Conservation (phyloP, 2,329 filamentous ascomycete species). For the Zalaria sp. region DNA sequence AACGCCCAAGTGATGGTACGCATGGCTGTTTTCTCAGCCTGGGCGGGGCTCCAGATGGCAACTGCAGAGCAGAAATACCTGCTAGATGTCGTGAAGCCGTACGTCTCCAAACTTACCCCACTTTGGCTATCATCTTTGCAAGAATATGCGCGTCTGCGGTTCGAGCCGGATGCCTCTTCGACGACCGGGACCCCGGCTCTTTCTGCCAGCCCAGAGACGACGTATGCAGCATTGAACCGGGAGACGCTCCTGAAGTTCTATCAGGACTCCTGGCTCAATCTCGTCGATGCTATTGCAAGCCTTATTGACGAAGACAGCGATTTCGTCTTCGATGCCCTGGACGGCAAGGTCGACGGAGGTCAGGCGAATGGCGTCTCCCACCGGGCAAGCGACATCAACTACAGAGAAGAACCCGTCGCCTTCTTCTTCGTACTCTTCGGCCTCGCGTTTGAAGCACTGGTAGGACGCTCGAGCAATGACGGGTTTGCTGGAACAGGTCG, state of each 20-base stretch:
- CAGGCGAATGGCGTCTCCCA: constrained; percentile 5
- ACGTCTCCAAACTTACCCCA: constrained; percentile 79
- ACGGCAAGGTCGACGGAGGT: constrained; percentile 50
- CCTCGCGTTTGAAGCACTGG: constrained; percentile 88
- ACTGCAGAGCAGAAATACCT: constrained; percentile 86
- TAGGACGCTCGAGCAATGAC: constrained; percentile 42
- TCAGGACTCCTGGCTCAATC: constrained; percentile 89
- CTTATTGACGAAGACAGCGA: constrained; percentile 95
- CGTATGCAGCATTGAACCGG: constrained; percentile 87
- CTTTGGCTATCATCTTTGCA: constrained; percentile 86
- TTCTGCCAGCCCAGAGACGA: constrained; percentile 77
- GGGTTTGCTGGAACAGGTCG: constrained; percentile 17
- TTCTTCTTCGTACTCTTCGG: constrained; percentile 99
- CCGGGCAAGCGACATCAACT: constrained; percentile 63
- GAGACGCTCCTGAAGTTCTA: constrained; percentile 93
- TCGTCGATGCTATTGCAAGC: constrained; percentile 94
- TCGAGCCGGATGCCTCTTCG: constrained; percentile 94
- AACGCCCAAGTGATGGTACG: constrained; percentile 98
- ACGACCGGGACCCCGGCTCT: constrained; percentile 56
- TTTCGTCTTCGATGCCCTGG: constrained; percentile 91
- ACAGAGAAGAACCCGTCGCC: constrained; percentile 90
- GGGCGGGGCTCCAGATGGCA: constrained; percentile 92
- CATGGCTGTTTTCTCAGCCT: constrained; percentile 91
- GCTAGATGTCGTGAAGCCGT: constrained; percentile 73
- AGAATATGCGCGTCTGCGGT: constrained; percentile 83